A percentile compares a stretch with the other conserved stretches of the same genome.
These are phyloP conservation scores for Calonectria leucothoes DNA, from an alignment of 2,329 filamentous ascomycete genomes.

Conservation along the genomic window DNA sequence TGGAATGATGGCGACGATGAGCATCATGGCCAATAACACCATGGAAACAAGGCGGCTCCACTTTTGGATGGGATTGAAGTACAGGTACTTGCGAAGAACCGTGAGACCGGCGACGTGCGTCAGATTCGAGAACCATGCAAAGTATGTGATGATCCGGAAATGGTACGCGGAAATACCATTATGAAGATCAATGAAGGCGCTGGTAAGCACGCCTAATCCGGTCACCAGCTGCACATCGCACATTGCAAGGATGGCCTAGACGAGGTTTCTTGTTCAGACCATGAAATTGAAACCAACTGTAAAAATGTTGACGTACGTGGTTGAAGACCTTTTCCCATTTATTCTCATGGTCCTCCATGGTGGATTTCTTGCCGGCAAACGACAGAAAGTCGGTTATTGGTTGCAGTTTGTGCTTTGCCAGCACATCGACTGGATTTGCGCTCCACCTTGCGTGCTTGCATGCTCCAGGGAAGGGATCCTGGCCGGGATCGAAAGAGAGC, in stretches of 20 bases:
- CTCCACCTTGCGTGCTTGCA: background rate
- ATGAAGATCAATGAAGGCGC: constrained; percentile 3
- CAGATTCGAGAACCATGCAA: constrained; percentile 19
- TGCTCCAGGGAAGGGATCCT: background rate
- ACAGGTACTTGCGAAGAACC: constrained; percentile 1
- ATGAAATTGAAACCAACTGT: too few relatives aligned
- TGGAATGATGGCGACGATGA: constrained; percentile 9
- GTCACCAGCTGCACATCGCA: constrained; percentile 19
- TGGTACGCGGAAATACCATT: constrained; percentile 4
- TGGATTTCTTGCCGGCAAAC: background rate
- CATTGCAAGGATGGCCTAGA: constrained; percentile 8
- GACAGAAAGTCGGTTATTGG: background rate
- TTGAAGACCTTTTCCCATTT: background rate
- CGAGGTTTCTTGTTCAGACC: background rate
- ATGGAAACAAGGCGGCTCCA: constrained; percentile 3
- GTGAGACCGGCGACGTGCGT: constrained; percentile 16
- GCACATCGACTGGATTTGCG: constrained; percentile 12
- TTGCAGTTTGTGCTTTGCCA: background rate
- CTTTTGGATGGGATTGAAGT: background rate
- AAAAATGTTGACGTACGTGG: background rate
- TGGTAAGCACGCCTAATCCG: constrained; percentile 10
- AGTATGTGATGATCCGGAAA: background rate
- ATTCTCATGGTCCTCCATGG: background rate
- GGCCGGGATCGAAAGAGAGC: background rate
- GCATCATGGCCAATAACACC: background rate